Base-by-base conservation (phyloP, 2,329 filamentous ascomycete genomes). In the Alternaria novae-zelandiae region DNA sequence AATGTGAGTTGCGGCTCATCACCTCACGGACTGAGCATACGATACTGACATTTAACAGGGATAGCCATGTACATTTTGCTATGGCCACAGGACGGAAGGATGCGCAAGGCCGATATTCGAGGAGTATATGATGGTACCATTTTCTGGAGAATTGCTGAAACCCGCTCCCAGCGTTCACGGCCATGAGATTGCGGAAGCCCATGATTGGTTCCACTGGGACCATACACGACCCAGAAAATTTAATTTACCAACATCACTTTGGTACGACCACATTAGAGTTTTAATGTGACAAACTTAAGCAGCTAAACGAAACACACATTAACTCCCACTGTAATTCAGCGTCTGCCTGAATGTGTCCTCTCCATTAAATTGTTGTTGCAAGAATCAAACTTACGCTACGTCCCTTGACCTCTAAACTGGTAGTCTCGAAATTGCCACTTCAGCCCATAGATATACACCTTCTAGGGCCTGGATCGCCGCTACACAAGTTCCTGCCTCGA, bases 61-160 rank as follows among this genome's bases (percentile, higher is more conserved):
- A 60, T 70, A 15, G 67, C 69, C 2, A 61, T 65, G 57, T 71
- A 69, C 41, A 69, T 67, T n/a, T 32, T 70, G 23, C 62, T 71
- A 5, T 71, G 69, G 67, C 69, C 69, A 11, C 49, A 57, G 23
- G 69, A 68, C 25, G 69, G 66, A 3, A 56, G 51, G 28, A 64
- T 70, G 61, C 36, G 53, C 11, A 71, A 66, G 43, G 47, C 51
- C 9, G 65, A 71, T n/a, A 56, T 70, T 11, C 55, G 59, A 20
- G 57, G 65, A n/a, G 62, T 71, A 0, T 70, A 64, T 17, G 65
- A 70, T 32, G 67, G 69, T 4, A 54, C 61, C 2, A 65, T 70
- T 59, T 84, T 83, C 25, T 61, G 56, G 28, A 62, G 32, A 6
- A 66, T 70, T 43, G 65, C 65, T 5, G 56, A 66, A 30, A 43